Base-by-base conservation (phyloP, 2,329 filamentous ascomycete genomes). In the Paraphoma chrysanthemicola region DNA sequence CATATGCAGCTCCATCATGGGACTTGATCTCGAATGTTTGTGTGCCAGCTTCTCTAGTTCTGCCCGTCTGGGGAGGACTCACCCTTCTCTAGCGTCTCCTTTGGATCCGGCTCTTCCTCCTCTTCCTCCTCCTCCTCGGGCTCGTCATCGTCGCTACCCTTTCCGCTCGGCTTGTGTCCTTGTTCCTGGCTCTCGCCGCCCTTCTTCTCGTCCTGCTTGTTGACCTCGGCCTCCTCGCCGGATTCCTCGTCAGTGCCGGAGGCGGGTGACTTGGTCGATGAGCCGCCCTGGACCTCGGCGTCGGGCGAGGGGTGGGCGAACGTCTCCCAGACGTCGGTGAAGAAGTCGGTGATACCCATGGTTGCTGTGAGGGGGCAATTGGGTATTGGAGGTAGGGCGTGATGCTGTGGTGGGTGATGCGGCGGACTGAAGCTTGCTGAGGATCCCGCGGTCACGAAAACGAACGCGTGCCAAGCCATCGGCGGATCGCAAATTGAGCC, bases 1-100 rank as follows among this genome's bases (percentile, higher is more conserved):
- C 44, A 51, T 55, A 51, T 57, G 50, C 45, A 28, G 38, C 29
- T 10, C 17, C 51, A 29, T 55, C 31, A 29, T 28, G 28, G 38
- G n/a, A 31, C 16, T 31, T 12, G 28, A 10, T 11, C 29, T n/a
- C 33, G 33, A 46, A 42, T 9, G 23, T 17, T 6, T 29, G n/a
- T 11, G 42, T 14, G n/a, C 10, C 5, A 23, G 17, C 18, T 30
- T 14, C 9, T n/a, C 31, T 11, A 14, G 11, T 3, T n/a, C 42
- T 23, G 4, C 17, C 30, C 12, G 10, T 42, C n/a, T 18, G 12
- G 48, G 39, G 51, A 43, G 36, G 50, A 88, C 92, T 85, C 80
- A 98, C 95, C 93, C 87, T 96, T 92, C 81, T 96, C 91, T 61
- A 98, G 81, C 79, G 87, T 86, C 61, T 93, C 91, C 86, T 96